Base-by-base conservation (phyloP, 352 stramenopile species). In the Peronosclerospora sorghi region DNA sequence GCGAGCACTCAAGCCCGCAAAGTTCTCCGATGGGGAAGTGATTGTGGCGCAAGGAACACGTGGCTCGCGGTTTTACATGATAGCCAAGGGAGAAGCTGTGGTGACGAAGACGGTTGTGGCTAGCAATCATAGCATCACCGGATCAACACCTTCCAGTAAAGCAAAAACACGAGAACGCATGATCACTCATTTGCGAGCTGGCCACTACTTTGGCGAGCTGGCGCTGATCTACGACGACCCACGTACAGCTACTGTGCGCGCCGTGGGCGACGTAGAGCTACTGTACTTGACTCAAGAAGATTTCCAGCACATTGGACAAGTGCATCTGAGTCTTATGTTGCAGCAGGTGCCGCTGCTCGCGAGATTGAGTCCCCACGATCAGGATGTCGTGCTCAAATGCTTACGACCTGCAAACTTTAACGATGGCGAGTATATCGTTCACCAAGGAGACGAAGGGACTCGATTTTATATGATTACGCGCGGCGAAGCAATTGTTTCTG, bases 181-280 rank as follows among this genome's bases (percentile, higher is more conserved):
- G 80, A 63, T 95, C 26, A 95, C 83, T 36, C 75, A 93, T 49
- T 40, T 95, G 37, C 75, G 93, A 41, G 80, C 79, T n/a, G 84
- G 88, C 2, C 81, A 92, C 41, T 97, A 96, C 64, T 97, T 97
- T 59, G 89, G 89, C 8, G 89, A 97, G 54, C 59, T 92, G 8
- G 85, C 89, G 4, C 64, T 97, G 18, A 92, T 97, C 43, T 89
- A 95, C 48, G 77, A 94, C 41, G 85, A 96, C 51, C 82, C 82
- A 8, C 82, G 86, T 13, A 87, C 75, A 2, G 77, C 80, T 5
- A 89, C 80, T 7, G 77, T 92, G 8, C 72, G 73, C 6, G 75
- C 81, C 1, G 70, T 84, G 8, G 77, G 72, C 8, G 79, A 89
- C 40, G 73, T 88, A 2, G 77, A 91, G 45, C 68, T 89, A 8